Conservation (phyloP, 2,329 filamentous ascomycete species). For the Coniochaeta ligniaria region DNA sequence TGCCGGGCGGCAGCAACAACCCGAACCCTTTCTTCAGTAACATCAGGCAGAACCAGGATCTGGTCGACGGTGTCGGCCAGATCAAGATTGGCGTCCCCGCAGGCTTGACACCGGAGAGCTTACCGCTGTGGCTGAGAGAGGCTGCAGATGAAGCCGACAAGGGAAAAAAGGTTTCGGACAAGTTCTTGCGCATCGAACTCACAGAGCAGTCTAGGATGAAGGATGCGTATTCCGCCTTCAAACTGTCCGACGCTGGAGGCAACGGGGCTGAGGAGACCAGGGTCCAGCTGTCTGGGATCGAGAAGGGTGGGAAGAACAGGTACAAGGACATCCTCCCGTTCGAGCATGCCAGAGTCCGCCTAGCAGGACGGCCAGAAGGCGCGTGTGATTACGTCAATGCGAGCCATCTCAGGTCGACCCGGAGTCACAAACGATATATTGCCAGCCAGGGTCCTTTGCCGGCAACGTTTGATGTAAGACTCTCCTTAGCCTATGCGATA, state of each 20-base stretch:
- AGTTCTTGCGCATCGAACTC: conserved; percentile 77
- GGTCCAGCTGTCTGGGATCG: conserved; percentile 81
- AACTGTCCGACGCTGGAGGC: conserved; percentile 25
- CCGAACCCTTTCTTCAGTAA: conserved; percentile 92
- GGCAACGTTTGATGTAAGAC: conserved; percentile 76
- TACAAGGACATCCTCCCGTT: conserved; percentile 98
- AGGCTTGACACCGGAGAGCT: conserved; percentile 36
- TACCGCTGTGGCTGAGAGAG: conserved; percentile 72
- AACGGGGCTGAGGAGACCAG: conserved; percentile 14
- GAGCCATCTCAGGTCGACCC: conserved; percentile 71
- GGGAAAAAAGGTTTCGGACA: conserved; percentile 73
- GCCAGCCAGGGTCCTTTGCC: conserved; percentile 91
- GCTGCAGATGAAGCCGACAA: conserved; percentile 62
- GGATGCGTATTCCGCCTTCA: conserved; percentile 54
- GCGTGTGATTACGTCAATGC: conserved; percentile 94
- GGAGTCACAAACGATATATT: conserved; percentile 89
- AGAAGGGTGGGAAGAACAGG: conserved; percentile 90
- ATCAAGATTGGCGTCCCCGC: conserved; percentile 47
- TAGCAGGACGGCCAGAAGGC: conserved; percentile 59
- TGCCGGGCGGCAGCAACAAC: conserved; percentile 62
- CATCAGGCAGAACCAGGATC: conserved; percentile 92
- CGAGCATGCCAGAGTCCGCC: conserved; percentile 81
- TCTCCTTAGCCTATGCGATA: neutral
- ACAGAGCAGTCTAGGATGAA: conserved; percentile 90
- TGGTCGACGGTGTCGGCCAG: conserved; percentile 88